Evolutionary conservation across 345 rosid genomes (phyloP).

Genomic region (Clarkia xantiana): DNA sequence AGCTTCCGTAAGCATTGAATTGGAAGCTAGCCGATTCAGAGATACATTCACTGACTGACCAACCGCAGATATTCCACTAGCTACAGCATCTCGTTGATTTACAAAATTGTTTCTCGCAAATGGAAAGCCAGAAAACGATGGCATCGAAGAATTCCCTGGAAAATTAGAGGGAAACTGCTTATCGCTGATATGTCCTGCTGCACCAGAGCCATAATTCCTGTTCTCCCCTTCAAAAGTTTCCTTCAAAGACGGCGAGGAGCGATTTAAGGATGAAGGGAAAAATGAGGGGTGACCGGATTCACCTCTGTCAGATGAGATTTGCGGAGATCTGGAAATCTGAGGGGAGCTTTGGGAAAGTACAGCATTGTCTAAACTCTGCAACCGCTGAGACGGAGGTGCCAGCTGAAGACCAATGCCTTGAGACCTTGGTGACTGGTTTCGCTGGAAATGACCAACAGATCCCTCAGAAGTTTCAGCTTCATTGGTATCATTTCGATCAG

Average conservation of each 20-base stretch:
- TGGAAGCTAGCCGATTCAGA: slow-evolving; percentile 26
- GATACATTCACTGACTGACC: slow-evolving; percentile 19
- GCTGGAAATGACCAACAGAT: slow-evolving; percentile 39
- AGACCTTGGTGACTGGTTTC: slow-evolving; percentile 39
- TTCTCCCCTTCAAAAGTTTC: slow-evolving; percentile 28
- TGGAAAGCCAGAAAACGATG: slow-evolving; percentile 30
- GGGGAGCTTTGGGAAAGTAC: slow-evolving; percentile 26
- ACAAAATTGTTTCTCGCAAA: slow-evolving; percentile 31
- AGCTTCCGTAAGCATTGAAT: slow-evolving; percentile 21
- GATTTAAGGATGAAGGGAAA: slow-evolving; percentile 33
- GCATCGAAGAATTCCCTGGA: slow-evolving; percentile 18
- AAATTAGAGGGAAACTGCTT: slow-evolving; percentile 10
- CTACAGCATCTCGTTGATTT: slow-evolving; percentile 7
- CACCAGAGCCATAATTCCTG: slow-evolving; percentile 18
- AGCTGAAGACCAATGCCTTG: slow-evolving; percentile 73
- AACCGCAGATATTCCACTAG: slow-evolving; percentile 17
- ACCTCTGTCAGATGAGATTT: slow-evolving; percentile 24
- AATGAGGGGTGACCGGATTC: slow-evolving; percentile 25
- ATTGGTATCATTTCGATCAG: slow-evolving; percentile 25
- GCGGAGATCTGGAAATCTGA: slow-evolving; percentile 18
- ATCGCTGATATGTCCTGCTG: slow-evolving; percentile 20
- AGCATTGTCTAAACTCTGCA: slow-evolving; percentile 19
- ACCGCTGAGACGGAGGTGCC: slow-evolving; percentile 67
- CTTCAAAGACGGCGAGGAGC: slow-evolving; percentile 20
- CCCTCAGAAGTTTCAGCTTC: slow-evolving; percentile 40